Conservation (phyloP, 1,284 basidiomycete species). For the Pyrrhoderma lamaoense region DNA sequence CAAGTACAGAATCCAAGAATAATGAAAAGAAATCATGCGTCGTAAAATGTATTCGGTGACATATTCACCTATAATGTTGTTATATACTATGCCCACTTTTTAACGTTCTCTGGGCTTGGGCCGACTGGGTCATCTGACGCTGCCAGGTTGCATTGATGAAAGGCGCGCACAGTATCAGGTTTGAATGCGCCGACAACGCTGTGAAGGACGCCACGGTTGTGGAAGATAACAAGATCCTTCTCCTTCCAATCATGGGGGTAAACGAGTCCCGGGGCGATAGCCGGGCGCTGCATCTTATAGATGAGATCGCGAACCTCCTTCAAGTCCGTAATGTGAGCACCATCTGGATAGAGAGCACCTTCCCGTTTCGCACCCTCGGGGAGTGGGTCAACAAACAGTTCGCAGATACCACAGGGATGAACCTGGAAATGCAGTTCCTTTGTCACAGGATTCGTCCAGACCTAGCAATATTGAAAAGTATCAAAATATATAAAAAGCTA, state of each 20-base stretch:
- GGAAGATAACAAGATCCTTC: conserved; percentile 61
- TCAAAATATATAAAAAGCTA: not conserved
- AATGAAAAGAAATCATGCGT: not conserved
- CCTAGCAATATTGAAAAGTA: conserved; percentile 29
- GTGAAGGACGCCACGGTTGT: conserved; percentile 65
- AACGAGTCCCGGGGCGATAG: conserved; percentile 63
- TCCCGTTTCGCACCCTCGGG: conserved; percentile 43
- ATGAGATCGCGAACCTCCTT: conserved; percentile 63
- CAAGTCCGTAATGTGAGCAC: conserved; percentile 63
- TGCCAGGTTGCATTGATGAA: conserved; percentile 80
- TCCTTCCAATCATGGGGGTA: conserved; percentile 64
- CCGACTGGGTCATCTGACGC: conserved; percentile 65
- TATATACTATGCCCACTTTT: conserved; percentile 44
- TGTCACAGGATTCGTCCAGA: conserved; percentile 83
- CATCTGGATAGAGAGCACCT: conserved; percentile 66
- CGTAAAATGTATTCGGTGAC: not conserved
- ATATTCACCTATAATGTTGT: not conserved
- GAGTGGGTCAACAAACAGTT: conserved; percentile 56
- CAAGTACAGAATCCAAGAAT: not conserved
- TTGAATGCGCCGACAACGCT: conserved; percentile 71
- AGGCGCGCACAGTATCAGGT: conserved; percentile 63
- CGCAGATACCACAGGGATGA: conserved; percentile 56
- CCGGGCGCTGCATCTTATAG: conserved; percentile 76
- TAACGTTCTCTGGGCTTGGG: conserved; percentile 55
- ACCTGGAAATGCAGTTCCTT: conserved; percentile 72